Conservation (phyloP, 192 early-diverging fungal species). For the Coemansia sp. region DNA sequence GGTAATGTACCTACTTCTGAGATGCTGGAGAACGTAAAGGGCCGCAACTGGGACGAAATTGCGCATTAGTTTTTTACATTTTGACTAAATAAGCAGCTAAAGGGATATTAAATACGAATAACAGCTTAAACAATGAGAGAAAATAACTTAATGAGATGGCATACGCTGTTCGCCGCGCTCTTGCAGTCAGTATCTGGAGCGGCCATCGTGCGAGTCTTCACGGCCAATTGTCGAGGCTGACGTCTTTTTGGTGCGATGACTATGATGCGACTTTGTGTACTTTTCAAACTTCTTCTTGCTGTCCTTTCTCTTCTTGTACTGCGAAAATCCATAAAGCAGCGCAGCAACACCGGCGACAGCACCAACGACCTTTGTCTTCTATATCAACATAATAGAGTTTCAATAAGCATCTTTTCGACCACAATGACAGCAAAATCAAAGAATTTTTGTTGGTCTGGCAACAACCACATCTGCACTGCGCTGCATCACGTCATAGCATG, state of each 20-base stretch:
- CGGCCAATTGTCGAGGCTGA: slow-evolving; percentile 5
- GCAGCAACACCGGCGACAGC: slow-evolving; percentile 19
- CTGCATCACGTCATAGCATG: neutral
- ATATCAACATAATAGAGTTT: slow-evolving; percentile 1
- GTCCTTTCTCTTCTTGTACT: slow-evolving; percentile 22
- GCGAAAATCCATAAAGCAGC: slow-evolving; percentile 13
- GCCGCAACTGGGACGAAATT: slow-evolving; percentile 79
- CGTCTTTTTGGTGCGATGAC: slow-evolving; percentile 7
- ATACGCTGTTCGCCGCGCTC: neutral
- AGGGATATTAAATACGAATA: neutral
- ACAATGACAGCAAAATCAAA: neutral
- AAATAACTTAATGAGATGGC: neutral
- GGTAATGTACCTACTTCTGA: slow-evolving; percentile 59
- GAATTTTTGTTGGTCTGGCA: neutral
- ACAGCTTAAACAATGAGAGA: neutral
- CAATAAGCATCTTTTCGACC: neutral
- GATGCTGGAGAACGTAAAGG: slow-evolving; percentile 69
- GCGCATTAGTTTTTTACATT: slow-evolving; percentile 21
- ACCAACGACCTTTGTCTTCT: slow-evolving; percentile 32
- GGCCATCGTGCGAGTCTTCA: slow-evolving; percentile 7
- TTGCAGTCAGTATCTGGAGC: slow-evolving; percentile 3
- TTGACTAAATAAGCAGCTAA: slow-evolving; percentile 1
- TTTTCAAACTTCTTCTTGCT: slow-evolving; percentile 16
- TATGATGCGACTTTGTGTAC: slow-evolving; percentile 13
- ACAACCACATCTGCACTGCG: neutral